Evolutionary conservation across 805 yeast species (phyloP).

Genomic region (Cyberlindnera americana): DNA sequence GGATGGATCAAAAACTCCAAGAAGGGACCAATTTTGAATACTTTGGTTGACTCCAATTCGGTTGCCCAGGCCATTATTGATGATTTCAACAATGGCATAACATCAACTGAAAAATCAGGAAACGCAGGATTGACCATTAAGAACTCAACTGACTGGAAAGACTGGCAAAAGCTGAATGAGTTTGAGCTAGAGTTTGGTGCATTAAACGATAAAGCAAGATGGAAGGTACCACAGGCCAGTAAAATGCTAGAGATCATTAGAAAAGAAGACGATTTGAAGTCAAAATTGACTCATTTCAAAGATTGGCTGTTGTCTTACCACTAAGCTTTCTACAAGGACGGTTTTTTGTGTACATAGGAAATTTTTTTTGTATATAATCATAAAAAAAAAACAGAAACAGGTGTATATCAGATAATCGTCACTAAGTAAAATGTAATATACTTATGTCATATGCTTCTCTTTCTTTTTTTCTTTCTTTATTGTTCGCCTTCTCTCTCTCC

Average conservation of each 20-base stretch:
- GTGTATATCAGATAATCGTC: too few species aligned
- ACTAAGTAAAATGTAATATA: background rate
- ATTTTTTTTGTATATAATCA: too few species aligned
- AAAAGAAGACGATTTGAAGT: conserved; percentile 2
- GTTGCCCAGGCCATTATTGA: conserved; percentile 63
- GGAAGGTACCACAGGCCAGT: conserved; percentile 46
- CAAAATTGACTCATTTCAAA: conserved; percentile 4
- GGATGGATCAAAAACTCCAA: conserved; percentile 94
- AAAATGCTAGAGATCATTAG: conserved; percentile 45
- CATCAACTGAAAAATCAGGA: conserved; percentile 1
- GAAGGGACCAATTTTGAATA: conserved; percentile 84
- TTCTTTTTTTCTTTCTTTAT: background rate
- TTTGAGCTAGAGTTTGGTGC: conserved; percentile 51
- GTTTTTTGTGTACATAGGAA: too few species aligned
- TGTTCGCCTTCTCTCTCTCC: too few species aligned
- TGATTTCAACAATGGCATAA: conserved; percentile 42
- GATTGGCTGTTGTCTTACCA: conserved; percentile 9
- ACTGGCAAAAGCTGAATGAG: conserved; percentile 59
- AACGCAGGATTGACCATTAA: conserved; percentile 29
- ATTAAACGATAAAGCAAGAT: conserved; percentile 48
- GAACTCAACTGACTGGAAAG: conserved; percentile 52
- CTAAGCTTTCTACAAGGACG: conserved; percentile 3
- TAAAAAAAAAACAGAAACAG: too few species aligned
- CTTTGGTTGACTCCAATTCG: conserved; percentile 79
- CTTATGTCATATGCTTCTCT: background rate